Percentiles rank a stretch among this genome's conserved stretches.
phyloP scores from a whole-genome alignment of 257 asterid genomes.

The Cruciata laevipes region DNA sequence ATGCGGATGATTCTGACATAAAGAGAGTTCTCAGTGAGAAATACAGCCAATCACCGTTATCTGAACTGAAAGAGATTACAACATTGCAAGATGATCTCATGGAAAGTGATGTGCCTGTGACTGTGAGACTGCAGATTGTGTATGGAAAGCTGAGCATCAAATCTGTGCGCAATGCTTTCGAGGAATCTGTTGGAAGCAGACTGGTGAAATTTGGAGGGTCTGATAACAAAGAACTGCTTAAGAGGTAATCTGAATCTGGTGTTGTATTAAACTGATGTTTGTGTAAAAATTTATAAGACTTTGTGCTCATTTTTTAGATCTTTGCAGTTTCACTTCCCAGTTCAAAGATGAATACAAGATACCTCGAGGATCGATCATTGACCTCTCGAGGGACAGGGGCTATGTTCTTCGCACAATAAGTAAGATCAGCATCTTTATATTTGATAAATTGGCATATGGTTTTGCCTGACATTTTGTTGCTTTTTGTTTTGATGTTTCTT shows the following conservation, averaged over 20 bases:
- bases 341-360: constrained; percentile 76
- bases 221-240: constrained; percentile 62
- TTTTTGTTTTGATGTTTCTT: not conserved
- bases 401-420: constrained; percentile 65
- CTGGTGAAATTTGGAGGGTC: constrained; percentile 56
- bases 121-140: constrained; percentile 81
- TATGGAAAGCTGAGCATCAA: constrained; percentile 71
- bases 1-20: constrained; percentile 68
- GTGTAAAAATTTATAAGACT: not conserved
- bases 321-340: constrained; percentile 70
- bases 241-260: constrained; percentile 37
- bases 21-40: constrained; percentile 50
- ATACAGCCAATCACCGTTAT: constrained; percentile 31
- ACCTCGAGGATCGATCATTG: constrained; percentile 80
- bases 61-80: constrained; percentile 43
- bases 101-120: constrained; percentile 66
- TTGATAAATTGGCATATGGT: not conserved
- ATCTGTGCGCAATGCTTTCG: constrained; percentile 69
- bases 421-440: constrained; percentile 31
- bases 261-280: not conserved
- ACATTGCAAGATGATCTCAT: constrained; percentile 46
- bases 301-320: not conserved
- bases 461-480: not conserved
- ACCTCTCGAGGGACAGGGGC: constrained; percentile 55
- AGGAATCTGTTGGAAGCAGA: constrained; percentile 77